Conservation (phyloP, 768 basidiomycete genomes). For the Myochromella boudieri region DNA sequence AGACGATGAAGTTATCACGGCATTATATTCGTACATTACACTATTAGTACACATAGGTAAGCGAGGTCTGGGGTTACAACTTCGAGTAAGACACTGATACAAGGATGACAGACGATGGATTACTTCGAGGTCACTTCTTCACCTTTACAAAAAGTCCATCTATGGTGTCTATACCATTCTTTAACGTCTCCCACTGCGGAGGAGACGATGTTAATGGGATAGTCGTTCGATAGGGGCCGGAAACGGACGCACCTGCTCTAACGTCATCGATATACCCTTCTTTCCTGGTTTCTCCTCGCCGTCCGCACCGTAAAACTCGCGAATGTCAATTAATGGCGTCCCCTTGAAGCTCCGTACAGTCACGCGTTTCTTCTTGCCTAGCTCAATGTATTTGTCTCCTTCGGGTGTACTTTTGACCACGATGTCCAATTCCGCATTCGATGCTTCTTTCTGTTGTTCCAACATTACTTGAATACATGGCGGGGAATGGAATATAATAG, state of each 20-base stretch:
- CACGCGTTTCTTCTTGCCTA: slow-evolving; percentile 73
- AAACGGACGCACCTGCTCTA: slow-evolving; percentile 55
- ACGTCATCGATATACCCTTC: slow-evolving; percentile 69
- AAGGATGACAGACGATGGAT: too few species aligned
- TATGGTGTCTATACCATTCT: slow-evolving; percentile 39
- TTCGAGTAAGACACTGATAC: too few species aligned
- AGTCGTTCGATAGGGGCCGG: neutral
- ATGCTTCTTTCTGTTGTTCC: slow-evolving; percentile 8
- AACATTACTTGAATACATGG: neutral
- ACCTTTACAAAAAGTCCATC: slow-evolving; percentile 47
- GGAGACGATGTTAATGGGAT: neutral
- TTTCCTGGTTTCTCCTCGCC: slow-evolving; percentile 74
- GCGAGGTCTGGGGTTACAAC: too few species aligned
- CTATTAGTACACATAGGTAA: too few species aligned
- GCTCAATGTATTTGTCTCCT: slow-evolving; percentile 59
- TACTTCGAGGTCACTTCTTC: slow-evolving; percentile 25
- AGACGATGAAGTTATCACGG: too few species aligned
- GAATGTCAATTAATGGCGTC: slow-evolving; percentile 61
- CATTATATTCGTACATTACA: too few species aligned
- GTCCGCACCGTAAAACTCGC: slow-evolving; percentile 62
- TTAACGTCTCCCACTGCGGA: slow-evolving; percentile 58
- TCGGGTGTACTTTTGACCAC: slow-evolving; percentile 26
- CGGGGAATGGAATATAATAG: neutral
- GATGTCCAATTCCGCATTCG: slow-evolving; percentile 24
- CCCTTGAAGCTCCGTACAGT: slow-evolving; percentile 56